Conservation (phyloP, 2,329 filamentous ascomycete species). For the Fusarium guadeloupense region DNA sequence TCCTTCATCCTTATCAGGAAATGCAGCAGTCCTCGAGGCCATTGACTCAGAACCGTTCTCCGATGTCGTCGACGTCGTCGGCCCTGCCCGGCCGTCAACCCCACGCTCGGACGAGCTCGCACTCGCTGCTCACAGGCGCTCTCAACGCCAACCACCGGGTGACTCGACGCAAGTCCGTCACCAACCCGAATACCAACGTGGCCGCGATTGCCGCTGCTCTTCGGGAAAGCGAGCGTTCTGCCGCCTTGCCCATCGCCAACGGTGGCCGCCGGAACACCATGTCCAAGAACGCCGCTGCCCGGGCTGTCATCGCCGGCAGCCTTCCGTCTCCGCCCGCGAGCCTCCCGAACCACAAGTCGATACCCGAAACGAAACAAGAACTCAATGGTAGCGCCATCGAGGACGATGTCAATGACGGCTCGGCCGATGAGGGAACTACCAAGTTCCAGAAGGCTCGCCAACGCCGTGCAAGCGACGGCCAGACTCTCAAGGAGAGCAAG, state of each 20-base stretch:
- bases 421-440: constrained; percentile 62
- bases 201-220: constrained; percentile 79
- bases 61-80: constrained; percentile 67
- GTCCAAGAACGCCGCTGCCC: constrained; percentile 68
- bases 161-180: constrained; percentile 93
- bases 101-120: constrained; percentile 80
- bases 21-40: constrained; percentile 73
- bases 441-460: constrained; percentile 61
- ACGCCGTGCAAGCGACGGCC: constrained; percentile 83
- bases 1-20: constrained; percentile 58
- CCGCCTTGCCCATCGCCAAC: constrained; percentile 66
- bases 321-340: constrained; percentile 73
- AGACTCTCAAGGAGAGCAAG: constrained; percentile 86
- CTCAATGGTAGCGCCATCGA: constrained; percentile 72
- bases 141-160: constrained; percentile 86
- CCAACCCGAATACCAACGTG: constrained; percentile 75
- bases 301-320: constrained; percentile 63
- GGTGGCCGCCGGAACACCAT: constrained; percentile 72
- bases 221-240: constrained; percentile 69
- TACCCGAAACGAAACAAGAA: constrained; percentile 59
- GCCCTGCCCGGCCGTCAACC: constrained; percentile 68
- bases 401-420: constrained; percentile 70
- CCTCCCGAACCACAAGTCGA: constrained; percentile 67
- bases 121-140: constrained; percentile 80
- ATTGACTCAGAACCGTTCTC: constrained; percentile 69